Conservation (phyloP, 2,329 filamentous ascomycete species). For the Paracamarosporium sp. region DNA sequence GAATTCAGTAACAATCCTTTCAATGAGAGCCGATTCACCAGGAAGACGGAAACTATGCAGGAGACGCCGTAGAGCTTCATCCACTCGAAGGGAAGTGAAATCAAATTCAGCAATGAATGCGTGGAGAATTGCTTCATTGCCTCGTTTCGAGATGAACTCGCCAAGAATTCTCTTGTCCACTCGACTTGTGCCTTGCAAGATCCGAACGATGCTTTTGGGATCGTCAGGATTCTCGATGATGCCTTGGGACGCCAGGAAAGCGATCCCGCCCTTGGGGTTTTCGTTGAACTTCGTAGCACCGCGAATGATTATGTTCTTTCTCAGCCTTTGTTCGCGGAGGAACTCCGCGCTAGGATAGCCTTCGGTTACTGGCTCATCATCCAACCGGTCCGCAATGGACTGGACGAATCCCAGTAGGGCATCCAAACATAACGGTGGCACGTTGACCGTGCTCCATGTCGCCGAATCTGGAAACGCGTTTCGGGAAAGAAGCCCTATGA, state of each 20-base stretch:
- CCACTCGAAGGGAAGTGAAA: constrained; percentile 83
- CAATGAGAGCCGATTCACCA: constrained; percentile 90
- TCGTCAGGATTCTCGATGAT: constrained; percentile 81
- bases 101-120: constrained; percentile 89
- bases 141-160: constrained; percentile 90
- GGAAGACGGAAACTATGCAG: constrained; percentile 92
- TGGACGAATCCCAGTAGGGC: constrained; percentile 90
- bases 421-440: constrained; percentile 92
- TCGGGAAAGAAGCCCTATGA: constrained; percentile 88
- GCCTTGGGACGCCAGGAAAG: constrained; percentile 82
- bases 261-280: constrained; percentile 86
- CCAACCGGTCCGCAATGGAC: constrained; percentile 85
- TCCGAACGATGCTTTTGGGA: constrained; percentile 79
- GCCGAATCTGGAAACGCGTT: constrained; percentile 97
- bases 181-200: constrained; percentile 84
- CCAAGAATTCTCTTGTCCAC: constrained; percentile 91
- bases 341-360: constrained; percentile 70
- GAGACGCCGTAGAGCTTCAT: constrained; percentile 87
- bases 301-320: constrained; percentile 87
- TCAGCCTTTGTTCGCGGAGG: constrained; percentile 74
- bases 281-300: constrained; percentile 95
- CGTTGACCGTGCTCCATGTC: constrained; percentile 98
- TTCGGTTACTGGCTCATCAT: constrained; percentile 69
- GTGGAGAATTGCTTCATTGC: constrained; percentile 82
- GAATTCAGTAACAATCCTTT: constrained; percentile 88